phyloP scores from a whole-genome alignment of 2,329 filamentous ascomycete genomes.

The Fusarium denticulatum region DNA sequence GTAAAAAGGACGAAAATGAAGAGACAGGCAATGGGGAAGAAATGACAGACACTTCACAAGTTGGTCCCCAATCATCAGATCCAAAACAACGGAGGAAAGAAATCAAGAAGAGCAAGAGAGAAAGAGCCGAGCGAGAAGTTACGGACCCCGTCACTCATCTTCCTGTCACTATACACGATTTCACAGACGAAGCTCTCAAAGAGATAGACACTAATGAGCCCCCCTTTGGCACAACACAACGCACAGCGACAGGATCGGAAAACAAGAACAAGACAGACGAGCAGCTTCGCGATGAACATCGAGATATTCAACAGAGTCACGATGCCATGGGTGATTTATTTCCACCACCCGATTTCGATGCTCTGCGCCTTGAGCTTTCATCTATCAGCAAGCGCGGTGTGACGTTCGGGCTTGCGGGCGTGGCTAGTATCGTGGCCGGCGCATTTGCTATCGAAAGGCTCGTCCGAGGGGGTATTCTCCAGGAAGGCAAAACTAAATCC shows the following conservation, averaged over 20 bases:
- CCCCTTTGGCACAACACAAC: constrained; percentile 49
- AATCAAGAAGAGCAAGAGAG: constrained; percentile 56
- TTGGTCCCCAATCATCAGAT: constrained; percentile 51
- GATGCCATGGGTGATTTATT: constrained; percentile 57
- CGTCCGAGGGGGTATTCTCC: constrained; percentile 19
- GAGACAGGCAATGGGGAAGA: constrained; percentile 16
- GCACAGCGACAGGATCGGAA: constrained; percentile 51
- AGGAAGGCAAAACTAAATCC: constrained; percentile 2
- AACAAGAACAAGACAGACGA: constrained; percentile 53
- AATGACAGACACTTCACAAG: constrained; percentile 50
- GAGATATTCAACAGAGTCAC: constrained; percentile 50
- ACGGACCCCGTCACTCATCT: constrained; percentile 79
- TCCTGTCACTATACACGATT: constrained; percentile 74
- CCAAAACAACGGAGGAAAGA: constrained; percentile 60
- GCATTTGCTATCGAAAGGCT: constrained; percentile 39
- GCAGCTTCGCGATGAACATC: constrained; percentile 50
- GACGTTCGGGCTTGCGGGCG: constrained; percentile 51
- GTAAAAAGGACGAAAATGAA: constrained; percentile 1
- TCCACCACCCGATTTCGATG: constrained; percentile 59
- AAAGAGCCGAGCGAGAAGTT: constrained; percentile 67
- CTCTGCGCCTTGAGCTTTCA: constrained; percentile 49
- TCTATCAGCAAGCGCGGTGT: constrained; percentile 47
- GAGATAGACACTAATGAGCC: constrained; percentile 46
- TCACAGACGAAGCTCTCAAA: constrained; percentile 69
- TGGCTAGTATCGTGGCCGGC: constrained; percentile 46